Conservation (phyloP, 345 rosid genomes). For the Bruguiera gymnorhiza region DNA sequence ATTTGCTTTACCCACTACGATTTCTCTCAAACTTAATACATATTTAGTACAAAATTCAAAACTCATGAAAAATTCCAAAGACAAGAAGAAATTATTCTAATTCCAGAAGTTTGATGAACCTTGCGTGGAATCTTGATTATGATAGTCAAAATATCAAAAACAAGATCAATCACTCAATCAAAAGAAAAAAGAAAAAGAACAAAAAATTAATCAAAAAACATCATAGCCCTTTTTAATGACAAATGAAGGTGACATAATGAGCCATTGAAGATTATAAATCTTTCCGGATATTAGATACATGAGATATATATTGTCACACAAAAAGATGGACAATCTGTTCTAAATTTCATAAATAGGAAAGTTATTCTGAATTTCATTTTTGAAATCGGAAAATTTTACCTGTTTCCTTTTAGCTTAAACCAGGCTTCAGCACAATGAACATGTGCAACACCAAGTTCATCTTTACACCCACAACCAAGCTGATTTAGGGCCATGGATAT, state of each 20-base stretch:
- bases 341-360: not conserved
- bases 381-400: constrained; percentile 37
- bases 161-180: not conserved
- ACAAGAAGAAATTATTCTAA: not conserved
- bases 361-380: not conserved
- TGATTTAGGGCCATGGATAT: constrained; percentile 47
- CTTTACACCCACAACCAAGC: constrained; percentile 92
- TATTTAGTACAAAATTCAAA: not conserved
- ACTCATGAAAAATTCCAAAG: not conserved
- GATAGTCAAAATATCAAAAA: not conserved
- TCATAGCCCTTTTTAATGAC: not conserved
- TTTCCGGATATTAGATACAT: not conserved
- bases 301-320: not conserved
- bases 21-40: too few relatives aligned
- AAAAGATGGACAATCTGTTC: not conserved
- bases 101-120: not conserved
- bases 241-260: too few relatives aligned
- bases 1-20: too few relatives aligned
- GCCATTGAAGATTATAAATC: too few relatives aligned
- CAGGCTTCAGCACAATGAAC: constrained; percentile 82
- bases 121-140: not conserved
- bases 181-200: not conserved
- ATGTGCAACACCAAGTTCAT: constrained; percentile 83
- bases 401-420: constrained; percentile 90
- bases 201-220: not conserved